These are phyloP conservation scores for Phytophthora multivora DNA, from an alignment of 352 stramenopile genomes.

Conservation along the genomic window DNA sequence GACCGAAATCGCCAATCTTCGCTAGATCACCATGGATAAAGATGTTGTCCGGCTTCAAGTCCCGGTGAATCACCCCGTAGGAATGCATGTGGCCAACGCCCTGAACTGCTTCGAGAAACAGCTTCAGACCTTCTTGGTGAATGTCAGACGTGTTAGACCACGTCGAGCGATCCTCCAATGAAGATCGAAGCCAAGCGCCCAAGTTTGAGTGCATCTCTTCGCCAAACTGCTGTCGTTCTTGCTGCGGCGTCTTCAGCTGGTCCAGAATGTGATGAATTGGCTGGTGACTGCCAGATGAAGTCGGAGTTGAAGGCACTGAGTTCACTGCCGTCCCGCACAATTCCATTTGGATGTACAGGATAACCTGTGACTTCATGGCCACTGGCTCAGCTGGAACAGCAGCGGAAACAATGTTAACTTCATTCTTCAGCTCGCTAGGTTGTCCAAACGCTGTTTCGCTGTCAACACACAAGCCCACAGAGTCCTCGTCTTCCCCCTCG, in stretches of 20 bases:
- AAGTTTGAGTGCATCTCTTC: conserved; percentile 64
- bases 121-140: conserved; percentile 63
- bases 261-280: conserved; percentile 55
- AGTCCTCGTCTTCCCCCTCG: conserved; percentile 46
- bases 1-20: conserved; percentile 74
- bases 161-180: conserved; percentile 49
- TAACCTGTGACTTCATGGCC: conserved; percentile 45
- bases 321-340: conserved; percentile 47
- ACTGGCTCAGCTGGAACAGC: conserved; percentile 15
- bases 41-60: conserved; percentile 79
- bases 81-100: conserved; percentile 82
- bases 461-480: conserved; percentile 36
- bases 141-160: conserved; percentile 44
- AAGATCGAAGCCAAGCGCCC: conserved; percentile 72
- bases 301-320: conserved; percentile 24
- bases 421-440: conserved; percentile 24
- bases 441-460: conserved; percentile 32
- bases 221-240: conserved; percentile 26
- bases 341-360: conserved; percentile 86
- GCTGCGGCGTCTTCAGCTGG: conserved; percentile 37
- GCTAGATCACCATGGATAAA: conserved; percentile 68
- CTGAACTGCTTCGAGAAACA: conserved; percentile 68
- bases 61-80: conserved; percentile 71
- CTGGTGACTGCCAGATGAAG: conserved; percentile 30
- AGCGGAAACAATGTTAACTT: conserved; percentile 10